Base-by-base conservation (phyloP, 1,139 yeast genomes). In the Magnusiomyces magnusii region DNA sequence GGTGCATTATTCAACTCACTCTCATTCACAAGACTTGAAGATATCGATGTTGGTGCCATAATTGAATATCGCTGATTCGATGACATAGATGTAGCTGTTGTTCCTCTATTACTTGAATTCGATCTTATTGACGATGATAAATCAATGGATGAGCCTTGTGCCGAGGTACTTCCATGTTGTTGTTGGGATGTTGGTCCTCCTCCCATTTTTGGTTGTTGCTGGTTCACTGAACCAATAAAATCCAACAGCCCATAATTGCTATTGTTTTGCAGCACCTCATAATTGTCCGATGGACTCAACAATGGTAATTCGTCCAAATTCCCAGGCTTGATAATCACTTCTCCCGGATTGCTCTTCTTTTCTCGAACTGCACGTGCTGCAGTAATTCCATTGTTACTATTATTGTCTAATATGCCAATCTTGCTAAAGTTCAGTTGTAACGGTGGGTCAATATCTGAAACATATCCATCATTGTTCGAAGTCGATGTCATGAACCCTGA, bases 251-350 rank as follows among this genome's bases (percentile, higher is more conserved):
- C 61, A 17, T 19, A 15, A 28, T 15, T 34, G 55, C 54, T 31
- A 13, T 13, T 47, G 47, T 24, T 9, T 55, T 31, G 25, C 2
- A 60, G 60, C 23, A 60, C 34, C 50, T 60, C 62, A 31, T 54
- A 60, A 55, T 60, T 58, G 54, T 60, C 62, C 34, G 56, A 57
- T 3, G 62, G 62, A 31, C 57, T 53, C 39, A 60, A 55, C 36
- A 60, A 53, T 9, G 59, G 55, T 23, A 57, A 60, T 21, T 60
- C 62, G 42, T 60, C 62, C 23, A 60, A 47, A 10, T 41, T 13
- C 44, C 44, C 21, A 9, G 44, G 44, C 44, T 41, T 17, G 44
- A n/a, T 13, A 41, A 17, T 17, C 7, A 41, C 44, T 41, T 41
- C 21, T 7, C 36, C 36, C 7, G 36, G 36, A 31, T 31, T 7